phyloP scores from a whole-genome alignment of 139 green algal genomes.

The Choricystis sp. region DNA sequence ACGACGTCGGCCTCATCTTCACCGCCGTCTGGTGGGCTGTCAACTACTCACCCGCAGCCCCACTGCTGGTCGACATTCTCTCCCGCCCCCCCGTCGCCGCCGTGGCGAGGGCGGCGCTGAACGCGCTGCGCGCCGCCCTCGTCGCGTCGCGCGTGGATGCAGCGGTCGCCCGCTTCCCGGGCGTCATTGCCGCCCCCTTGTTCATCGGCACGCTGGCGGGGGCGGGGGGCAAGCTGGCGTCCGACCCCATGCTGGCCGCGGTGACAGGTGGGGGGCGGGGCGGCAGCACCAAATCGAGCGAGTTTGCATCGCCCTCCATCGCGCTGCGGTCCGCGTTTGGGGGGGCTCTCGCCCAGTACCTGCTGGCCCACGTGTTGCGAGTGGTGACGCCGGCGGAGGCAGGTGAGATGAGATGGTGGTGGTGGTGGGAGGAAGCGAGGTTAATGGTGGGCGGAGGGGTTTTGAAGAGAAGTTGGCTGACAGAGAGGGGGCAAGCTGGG shows the following conservation, averaged over 20 bases:
- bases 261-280: background rate
- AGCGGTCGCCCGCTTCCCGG: constrained; percentile 13
- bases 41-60: constrained; percentile 13
- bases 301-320: constrained; percentile 17
- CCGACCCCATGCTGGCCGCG: constrained; percentile 13
- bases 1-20: constrained; percentile 14
- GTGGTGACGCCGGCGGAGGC: constrained; percentile 17
- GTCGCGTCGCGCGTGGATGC: constrained; percentile 24
- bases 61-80: constrained; percentile 1
- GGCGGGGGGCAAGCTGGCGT: constrained; percentile 19
- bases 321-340: constrained; percentile 12
- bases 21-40: constrained; percentile 24
- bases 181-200: constrained; percentile 19
- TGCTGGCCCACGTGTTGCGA: constrained; percentile 12
- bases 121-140: constrained; percentile 24
- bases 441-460: too few relatives aligned
- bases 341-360: constrained; percentile 13
- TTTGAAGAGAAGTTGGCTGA: too few relatives aligned
- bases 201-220: constrained; percentile 28
- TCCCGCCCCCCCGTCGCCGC: background rate
- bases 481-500: too few relatives aligned
- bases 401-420: too few relatives aligned
- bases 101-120: constrained; percentile 13
- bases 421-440: too few relatives aligned
- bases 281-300: background rate